Base-by-base conservation (phyloP, 768 basidiomycete genomes). In the Suillus plorans region DNA sequence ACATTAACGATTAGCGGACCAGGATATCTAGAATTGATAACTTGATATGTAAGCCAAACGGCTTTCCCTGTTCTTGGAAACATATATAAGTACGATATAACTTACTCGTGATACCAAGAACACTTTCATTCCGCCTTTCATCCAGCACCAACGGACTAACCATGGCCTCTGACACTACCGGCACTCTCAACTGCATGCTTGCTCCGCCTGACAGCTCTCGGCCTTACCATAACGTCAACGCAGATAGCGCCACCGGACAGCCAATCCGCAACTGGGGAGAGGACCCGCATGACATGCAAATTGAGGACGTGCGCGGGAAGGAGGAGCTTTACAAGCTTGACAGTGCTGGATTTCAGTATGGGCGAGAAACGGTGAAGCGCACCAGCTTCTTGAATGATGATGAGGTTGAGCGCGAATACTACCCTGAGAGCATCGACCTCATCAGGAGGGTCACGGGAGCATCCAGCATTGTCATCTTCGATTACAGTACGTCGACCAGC, bases 381-480 rank as follows among this genome's bases (percentile, higher is more conserved):
- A 67, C 69, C 3, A 63, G 66, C 37, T 84, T 83, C 68, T 52
- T 65, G 2, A 70, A 79, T 41, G 76, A 80, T 12, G 69, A 72
- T 16, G 79, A 73, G 61, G 77, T 83, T 61, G 65, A 76, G 60
- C 60, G 61, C 37, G 75, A 74, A 41, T 83, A 83, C 64, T 82
- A 81, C 61, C 71, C 74, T 0, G 82, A 84, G 69, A 76, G 75
- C 57, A 53, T 67, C 34, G 76, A 76, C 62, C 68, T 81, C 22
- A 67, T 81, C 45, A 81, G 81, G 72, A 69, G 73, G 45, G 50
- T 75, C 42, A 80, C 79, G 1, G 79, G 78, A 16, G 82, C 80
- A n/a, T 76, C 66, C 57, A 72, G 70, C 20, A 72, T 73, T 41
- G 76, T 81, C 53, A 69, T 82, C 36, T 83, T 83, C 64, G 81